These are phyloP conservation scores for Akebia trifoliata DNA, from an alignment of 164 flowering plant genomes.

Conservation along the genomic window DNA sequence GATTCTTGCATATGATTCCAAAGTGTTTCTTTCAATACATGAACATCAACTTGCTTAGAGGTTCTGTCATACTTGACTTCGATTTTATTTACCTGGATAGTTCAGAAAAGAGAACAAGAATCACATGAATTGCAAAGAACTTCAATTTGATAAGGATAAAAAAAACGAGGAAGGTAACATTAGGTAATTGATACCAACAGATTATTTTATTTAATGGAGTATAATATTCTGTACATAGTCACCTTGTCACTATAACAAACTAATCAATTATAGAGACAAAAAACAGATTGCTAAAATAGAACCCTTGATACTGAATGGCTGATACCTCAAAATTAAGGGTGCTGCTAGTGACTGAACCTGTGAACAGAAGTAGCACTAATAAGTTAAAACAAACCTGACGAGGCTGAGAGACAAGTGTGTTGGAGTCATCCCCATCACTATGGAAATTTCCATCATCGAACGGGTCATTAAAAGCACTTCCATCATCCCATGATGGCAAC, in stretches of 20 bases:
- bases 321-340: background rate
- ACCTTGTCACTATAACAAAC: too few relatives aligned
- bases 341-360: background rate
- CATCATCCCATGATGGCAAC: conserved; percentile 61
- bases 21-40: conserved; percentile 73
- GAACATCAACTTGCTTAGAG: conserved; percentile 95
- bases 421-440: conserved; percentile 61
- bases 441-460: conserved; percentile 52
- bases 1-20: conserved; percentile 63
- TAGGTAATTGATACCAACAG: too few relatives aligned
- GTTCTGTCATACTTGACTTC: conserved; percentile 87
- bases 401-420: conserved; percentile 70
- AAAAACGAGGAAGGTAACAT: too few relatives aligned
- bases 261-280: too few relatives aligned
- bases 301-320: background rate
- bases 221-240: too few relatives aligned
- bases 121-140: conserved; percentile 2
- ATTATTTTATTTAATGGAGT: too few relatives aligned
- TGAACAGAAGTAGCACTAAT: background rate
- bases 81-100: conserved; percentile 65
- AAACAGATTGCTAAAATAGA: background rate
- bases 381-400: conserved; percentile 56
- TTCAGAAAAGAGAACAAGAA: conserved; percentile 8
- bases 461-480: conserved; percentile 30
- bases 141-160: background rate